A percentile compares a stretch with the other conserved stretches of the same genome.
phyloP scores from a whole-genome alignment of 805 yeast genomes.

The Starmerella kuoi region DNA sequence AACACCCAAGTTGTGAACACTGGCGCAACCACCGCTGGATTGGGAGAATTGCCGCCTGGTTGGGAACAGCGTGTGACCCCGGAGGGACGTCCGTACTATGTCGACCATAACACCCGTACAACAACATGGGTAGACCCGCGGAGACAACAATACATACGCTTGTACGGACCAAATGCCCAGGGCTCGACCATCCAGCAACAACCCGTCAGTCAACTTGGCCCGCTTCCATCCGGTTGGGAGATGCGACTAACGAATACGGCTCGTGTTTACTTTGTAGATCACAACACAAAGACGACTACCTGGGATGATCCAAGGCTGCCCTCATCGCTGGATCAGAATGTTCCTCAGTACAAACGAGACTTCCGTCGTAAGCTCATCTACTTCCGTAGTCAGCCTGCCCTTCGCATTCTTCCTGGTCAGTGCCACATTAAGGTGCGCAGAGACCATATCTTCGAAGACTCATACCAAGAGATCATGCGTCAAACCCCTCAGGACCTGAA shows the following conservation, averaged over 20 bases:
- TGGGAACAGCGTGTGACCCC: constrained; percentile 99
- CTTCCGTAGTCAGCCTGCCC: constrained; percentile 95
- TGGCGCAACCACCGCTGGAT: constrained; percentile 86
- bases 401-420: constrained; percentile 94
- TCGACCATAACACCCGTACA: constrained; percentile 97
- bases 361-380: constrained; percentile 94
- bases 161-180: constrained; percentile 63
- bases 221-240: constrained; percentile 98
- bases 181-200: constrained; percentile 90
- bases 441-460: constrained; percentile 91
- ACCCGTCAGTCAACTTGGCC: constrained; percentile 95
- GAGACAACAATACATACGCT: constrained; percentile 94
- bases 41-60: constrained; percentile 95
- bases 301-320: constrained; percentile 99
- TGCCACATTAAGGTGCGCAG: constrained; percentile 97
- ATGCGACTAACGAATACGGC: constrained; percentile 99
- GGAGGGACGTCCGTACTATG: constrained; percentile 96
- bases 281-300: constrained; percentile 96
- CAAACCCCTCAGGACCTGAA: constrained; percentile 97
- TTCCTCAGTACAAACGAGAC: constrained; percentile 98
- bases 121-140: constrained; percentile 99
- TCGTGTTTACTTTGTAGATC: constrained; percentile 96
- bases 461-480: constrained; percentile 96
- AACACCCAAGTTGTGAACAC: constrained; percentile 43
- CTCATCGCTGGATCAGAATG: constrained; percentile 91